Base-by-base conservation (phyloP, 2,329 filamentous ascomycete genomes). In the Trichoderma semiorbis region DNA sequence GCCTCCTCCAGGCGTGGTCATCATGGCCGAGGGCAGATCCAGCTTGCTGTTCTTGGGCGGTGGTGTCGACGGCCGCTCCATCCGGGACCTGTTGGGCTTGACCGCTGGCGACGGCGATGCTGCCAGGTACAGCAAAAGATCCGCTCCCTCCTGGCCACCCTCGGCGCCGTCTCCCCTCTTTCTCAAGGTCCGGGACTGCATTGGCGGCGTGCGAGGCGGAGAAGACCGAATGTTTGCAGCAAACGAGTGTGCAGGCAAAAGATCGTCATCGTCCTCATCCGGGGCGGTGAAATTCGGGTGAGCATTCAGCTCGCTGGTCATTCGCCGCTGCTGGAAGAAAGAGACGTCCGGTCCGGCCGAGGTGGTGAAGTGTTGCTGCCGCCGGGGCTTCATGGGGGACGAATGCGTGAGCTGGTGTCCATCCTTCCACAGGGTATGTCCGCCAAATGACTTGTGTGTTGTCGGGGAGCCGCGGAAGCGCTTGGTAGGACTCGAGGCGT, bases 51-150 rank as follows among this genome's bases (percentile, higher is more conserved):
- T 89, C 79, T 90, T 91, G 69, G 90, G 90, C 5, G 92, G 92
- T 39, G 92, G 92, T n/a, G 92, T 95, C 12, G 91, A 93, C 1
- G 91, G 91, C 30, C 91, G 90, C 55, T 91, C 88, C 87, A 91
- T 90, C 69, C 86, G 84, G 72, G 77, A 74, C 74, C 78, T 73
- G 73, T 79, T 81, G 14, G 84, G 81, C 75, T 83, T 87, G 64
- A 91, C 90, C 61, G 93, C 94, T 0, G 94, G 94, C 0, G 94
- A 97, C 1, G 96, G 96, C 7, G 95, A 98, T 66, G 94, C 93
- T 63, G 95, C 95, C 18, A 98, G 89, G 80, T 95, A 98, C 50
- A 95, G 85, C 28, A 96, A 84, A 47, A 95, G 83, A 79, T 94
- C 93, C 18, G 92, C 93, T 34, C 94, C 95, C 78, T 97, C 93